Percentiles rank a stretch among this genome's conserved stretches.
These are phyloP conservation scores for Arabidopsis thaliana DNA, from an alignment of 345 rosid genomes.

Conservation along the genomic window DNA sequence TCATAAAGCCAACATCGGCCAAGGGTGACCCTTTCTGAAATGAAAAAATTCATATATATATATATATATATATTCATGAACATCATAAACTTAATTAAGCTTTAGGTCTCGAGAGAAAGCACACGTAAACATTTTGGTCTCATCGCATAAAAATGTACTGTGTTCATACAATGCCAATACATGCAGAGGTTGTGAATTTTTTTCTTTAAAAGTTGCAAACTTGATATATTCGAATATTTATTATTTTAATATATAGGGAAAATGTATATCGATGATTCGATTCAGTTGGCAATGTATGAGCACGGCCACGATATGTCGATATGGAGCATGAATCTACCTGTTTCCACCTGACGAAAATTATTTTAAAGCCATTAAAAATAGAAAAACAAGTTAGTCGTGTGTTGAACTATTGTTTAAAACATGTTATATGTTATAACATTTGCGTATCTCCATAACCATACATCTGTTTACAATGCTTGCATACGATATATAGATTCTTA, in stretches of 20 bases:
- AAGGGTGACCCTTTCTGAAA: not conserved
- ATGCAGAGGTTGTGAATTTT: not conserved
- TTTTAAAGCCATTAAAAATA: conserved; percentile 1
- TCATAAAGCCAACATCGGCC: not conserved
- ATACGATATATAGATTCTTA: not conserved
- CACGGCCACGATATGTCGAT: not conserved
- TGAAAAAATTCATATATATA: not conserved
- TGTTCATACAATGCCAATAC: not conserved
- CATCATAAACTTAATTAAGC: too few relatives aligned
- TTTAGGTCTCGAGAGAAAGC: not conserved
- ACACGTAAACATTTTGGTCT: not conserved
- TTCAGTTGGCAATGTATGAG: conserved; percentile 13
- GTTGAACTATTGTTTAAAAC: conserved; percentile 14
- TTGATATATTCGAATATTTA: conserved; percentile 6
- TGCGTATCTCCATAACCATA: conserved; percentile 16
- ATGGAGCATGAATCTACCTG: conserved; percentile 11
- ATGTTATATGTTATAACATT: not conserved
- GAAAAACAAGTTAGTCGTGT: conserved; percentile 14
- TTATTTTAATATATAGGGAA: not conserved
- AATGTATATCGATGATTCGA: not conserved
- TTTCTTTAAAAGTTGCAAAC: not conserved
- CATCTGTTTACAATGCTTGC: conserved; percentile 36
- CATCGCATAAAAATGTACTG: not conserved
- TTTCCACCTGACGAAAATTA: conserved; percentile 5
- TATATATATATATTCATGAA: too few relatives aligned